Evolutionary conservation across 306 rosid species (phyloP).

Genomic region (Pterocarpus macrocarpus): DNA sequence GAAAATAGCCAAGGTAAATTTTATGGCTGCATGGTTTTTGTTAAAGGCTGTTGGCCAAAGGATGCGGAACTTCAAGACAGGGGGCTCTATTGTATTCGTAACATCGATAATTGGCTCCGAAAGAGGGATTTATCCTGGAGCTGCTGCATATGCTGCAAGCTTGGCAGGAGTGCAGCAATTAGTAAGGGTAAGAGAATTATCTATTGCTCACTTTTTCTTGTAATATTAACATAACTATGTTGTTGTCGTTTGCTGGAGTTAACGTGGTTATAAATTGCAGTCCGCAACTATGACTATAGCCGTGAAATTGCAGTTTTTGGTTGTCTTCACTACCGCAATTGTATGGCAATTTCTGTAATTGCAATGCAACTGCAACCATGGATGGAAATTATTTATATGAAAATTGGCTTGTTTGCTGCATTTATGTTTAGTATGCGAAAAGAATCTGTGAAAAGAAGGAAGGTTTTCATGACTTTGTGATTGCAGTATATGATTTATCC

Average conservation of each 20-base stretch:
- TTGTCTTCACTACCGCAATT: not conserved
- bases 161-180: constrained; percentile 80
- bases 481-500: not conserved
- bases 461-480: not conserved
- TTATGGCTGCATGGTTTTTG: constrained; percentile 81
- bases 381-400: not conserved
- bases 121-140: constrained; percentile 83
- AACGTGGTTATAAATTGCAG: not conserved
- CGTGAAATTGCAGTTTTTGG: not conserved
- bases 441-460: not conserved
- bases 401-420: constrained; percentile 3
- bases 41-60: constrained; percentile 75
- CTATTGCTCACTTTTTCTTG: not conserved
- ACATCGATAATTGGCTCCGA: constrained; percentile 74
- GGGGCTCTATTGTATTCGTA: constrained; percentile 82
- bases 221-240: not conserved
- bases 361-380: not conserved
- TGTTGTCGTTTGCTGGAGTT: not conserved
- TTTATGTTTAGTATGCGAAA: not conserved
- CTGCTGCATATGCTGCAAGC: constrained; percentile 74
- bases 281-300: not conserved
- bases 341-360: not conserved
- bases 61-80: constrained; percentile 72
- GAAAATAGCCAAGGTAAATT: constrained; percentile 72
- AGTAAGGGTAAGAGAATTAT: constrained; percentile 65